Evolutionary conservation across 2,329 filamentous ascomycete genomes (phyloP), one percentile per base, ranked within the genome.

Genomic region (Fusarium verrucosum): DNA sequence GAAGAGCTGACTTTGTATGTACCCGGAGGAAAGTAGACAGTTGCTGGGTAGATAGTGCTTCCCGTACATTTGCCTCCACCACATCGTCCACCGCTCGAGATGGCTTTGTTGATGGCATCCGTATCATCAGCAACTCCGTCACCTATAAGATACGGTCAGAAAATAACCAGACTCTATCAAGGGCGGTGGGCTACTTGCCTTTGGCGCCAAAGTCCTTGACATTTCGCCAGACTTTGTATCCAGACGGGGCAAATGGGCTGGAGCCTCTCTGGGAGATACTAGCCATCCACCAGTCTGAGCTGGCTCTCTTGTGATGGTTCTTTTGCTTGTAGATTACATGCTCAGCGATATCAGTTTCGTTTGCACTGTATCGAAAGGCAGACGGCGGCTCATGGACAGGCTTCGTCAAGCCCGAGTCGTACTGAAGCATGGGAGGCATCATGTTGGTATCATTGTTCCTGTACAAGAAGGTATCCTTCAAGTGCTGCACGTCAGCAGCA

Each of bases 1-100:
- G 84, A 79, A 1, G 77, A 75, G 37, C 81, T 86, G 55, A 88
- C 79, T 3, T 85, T 46, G 63, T 90, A 90, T 0, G 81, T 87
- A 38, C 86, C 86, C 2, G 69, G 51, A 4, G 74, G 73, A 44
- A 75, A 74, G 57, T 72, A 75, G 2, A 76, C 56, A 7, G 66
- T 38, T 23, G 71, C 73, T 10, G 57, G 65, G 10, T 54, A 46
- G 9, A 64, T 52, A 4, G 70, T 73, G 16, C 80, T 78, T 5
- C 82, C 35, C 0, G 19, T 37, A 58, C 68, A 75, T 30, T 60
- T 52, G 16, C 26, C 41, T 3, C 36, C 17, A n/a, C 73, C 73
- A 40, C 72, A 76, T 14, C 80, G 74, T 13, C 72, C 69, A 10
- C 79, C 78, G 46, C 66, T 71, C 11, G 73, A 75, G 35, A 82